Percentiles rank a stretch among this genome's conserved stretches.
phyloP scores from a whole-genome alignment of 2,329 filamentous ascomycete species.

The Ophiosphaerella narmari region DNA sequence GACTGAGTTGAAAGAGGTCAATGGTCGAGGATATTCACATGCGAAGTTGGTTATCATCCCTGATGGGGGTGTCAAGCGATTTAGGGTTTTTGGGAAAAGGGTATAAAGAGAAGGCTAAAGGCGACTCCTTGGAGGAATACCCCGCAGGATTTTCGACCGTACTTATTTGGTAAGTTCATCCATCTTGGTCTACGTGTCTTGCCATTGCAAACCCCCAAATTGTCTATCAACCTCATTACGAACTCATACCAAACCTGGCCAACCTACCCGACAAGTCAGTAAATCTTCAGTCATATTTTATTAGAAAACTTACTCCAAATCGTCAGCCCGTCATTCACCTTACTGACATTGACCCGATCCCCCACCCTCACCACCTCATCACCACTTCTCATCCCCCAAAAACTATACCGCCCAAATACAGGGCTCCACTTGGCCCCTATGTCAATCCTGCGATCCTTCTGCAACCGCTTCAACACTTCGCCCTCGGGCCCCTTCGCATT shows the following conservation, averaged over 20 bases:
- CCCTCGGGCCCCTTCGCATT: conserved; percentile 45
- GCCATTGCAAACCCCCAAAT: too few species aligned
- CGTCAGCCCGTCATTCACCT: conserved; percentile 47
- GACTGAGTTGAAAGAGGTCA: conserved; percentile 51
- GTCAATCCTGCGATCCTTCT: conserved; percentile 53
- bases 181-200: too few species aligned
- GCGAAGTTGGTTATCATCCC: conserved; percentile 92
- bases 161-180: too few species aligned
- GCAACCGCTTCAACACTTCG: conserved; percentile 51
- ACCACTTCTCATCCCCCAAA: conserved; percentile 34
- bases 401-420: conserved; percentile 55
- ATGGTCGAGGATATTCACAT: conserved; percentile 71
- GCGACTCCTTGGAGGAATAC: too few species aligned
- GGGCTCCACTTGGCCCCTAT: conserved; percentile 52
- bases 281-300: neutral
- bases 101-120: conserved; percentile 7
- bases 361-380: conserved; percentile 42
- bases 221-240: too few species aligned
- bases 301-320: conserved; percentile 47
- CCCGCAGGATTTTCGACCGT: too few species aligned
- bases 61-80: conserved; percentile 88
- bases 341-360: conserved; percentile 49
- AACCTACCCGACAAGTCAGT: neutral
- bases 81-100: conserved; percentile 72
- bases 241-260: neutral